Conservation (phyloP, 2,329 filamentous ascomycete species). For the Chaetomium strumarium region DNA sequence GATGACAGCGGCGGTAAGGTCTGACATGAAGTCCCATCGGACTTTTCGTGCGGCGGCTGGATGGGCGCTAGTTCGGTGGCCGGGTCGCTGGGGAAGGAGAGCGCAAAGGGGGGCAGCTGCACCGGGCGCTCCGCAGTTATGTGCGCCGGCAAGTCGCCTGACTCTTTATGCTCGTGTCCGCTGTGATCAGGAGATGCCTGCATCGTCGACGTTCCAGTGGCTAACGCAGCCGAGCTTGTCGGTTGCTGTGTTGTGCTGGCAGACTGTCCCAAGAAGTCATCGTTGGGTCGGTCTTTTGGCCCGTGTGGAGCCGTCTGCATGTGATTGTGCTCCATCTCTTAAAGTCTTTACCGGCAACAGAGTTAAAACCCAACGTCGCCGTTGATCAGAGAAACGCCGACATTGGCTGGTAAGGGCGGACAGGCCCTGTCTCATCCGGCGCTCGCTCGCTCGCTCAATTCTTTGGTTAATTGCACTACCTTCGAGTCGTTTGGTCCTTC, state of each 20-base stretch:
- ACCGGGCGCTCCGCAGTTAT: conserved; percentile 11
- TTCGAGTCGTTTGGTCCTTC: background rate
- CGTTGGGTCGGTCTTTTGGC: conserved; percentile 13
- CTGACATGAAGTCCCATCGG: conserved; percentile 24
- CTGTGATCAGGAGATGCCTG: background rate
- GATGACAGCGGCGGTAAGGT: conserved; percentile 40
- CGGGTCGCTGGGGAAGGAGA: conserved; percentile 30
- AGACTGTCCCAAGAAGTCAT: conserved; percentile 1
- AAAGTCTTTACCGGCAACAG: background rate
- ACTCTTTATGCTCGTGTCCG: background rate
- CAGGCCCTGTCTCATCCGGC: background rate
- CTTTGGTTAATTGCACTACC: background rate
- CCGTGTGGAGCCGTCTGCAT: conserved; percentile 33
- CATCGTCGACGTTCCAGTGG: background rate
- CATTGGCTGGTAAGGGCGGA: conserved; percentile 17
- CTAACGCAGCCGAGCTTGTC: background rate
- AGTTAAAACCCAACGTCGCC: conserved; percentile 13
- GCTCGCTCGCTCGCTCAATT: background rate
- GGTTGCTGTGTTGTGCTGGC: background rate
- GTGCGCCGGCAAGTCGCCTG: background rate
- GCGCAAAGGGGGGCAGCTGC: conserved; percentile 19
- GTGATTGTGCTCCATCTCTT: conserved; percentile 41
- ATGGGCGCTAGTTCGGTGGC: conserved; percentile 41
- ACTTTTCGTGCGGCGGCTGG: conserved; percentile 27
- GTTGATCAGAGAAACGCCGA: conserved; percentile 11